Evolutionary conservation across 2,329 filamentous ascomycete genomes (phyloP), one percentile per base, ranked within the genome.

Genomic region (Colletotrichum sp.): DNA sequence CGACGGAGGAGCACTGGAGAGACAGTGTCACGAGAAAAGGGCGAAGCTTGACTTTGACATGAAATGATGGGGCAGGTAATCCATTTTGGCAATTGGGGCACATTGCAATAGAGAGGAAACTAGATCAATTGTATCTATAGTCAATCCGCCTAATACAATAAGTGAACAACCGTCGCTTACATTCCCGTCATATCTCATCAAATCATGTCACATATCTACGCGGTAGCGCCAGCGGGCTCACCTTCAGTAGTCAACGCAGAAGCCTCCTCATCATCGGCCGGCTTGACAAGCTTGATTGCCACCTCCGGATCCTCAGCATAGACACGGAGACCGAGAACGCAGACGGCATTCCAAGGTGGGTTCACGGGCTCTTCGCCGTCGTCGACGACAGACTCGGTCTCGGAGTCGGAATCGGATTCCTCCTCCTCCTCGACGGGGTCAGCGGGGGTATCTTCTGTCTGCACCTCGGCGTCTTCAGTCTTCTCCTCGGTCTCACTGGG

Each of bases 1-100:
- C 6, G 93, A 95, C 77, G 88, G 83, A 0, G 89, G 89, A 2
- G 80, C 82, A 6, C 79, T 92, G 49, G 70, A 76, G 65, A 68
- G 26, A 15, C 36, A 6, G 13, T 26, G 72, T 16, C 74, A 74
- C 15, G 71, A 69, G 57, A 64, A 65, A 8, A 28, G 64, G 26
- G 60, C 60, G 44, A 69, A 52, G 18, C 30, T 76, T 21, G 64
- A 68, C 16, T 76, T 73, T 60, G 44, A 76, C 21, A 16, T 57
- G 12, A 18, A 60, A n/a, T 71, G 39, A 49, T 13, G 10, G n/a
- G 44, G 3, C 44, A 21, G n/a, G 44, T 13, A 12, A 21, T 12
- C 10, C n/a, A 52, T 52, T 21, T 52, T 21, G n/a, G n/a, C n/a
- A 52, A 21, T 8, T 2, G 44, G 44, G 12, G 44, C 6, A 52